Conservation (phyloP, 2,329 filamentous ascomycete genomes). For the Talaromyces funiculosus region DNA sequence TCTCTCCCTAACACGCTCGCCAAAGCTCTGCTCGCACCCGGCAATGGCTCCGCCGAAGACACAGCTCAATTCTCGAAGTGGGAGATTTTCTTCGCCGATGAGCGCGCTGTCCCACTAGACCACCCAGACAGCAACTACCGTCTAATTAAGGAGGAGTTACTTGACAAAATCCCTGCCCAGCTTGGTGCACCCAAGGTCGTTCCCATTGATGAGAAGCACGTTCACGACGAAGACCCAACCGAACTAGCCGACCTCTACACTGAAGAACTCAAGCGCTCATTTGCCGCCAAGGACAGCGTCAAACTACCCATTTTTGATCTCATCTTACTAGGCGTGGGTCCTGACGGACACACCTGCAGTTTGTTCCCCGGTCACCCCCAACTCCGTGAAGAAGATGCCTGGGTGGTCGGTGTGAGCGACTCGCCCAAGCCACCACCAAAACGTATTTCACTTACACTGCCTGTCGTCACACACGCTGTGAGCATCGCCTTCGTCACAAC, state of each 20-base stretch:
- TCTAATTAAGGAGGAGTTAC: constrained; percentile 76
- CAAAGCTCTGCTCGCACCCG: constrained; percentile 65
- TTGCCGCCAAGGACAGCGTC: constrained; percentile 88
- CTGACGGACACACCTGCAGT: constrained; percentile 95
- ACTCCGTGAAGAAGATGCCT: constrained; percentile 78
- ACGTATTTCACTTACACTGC: constrained; percentile 86
- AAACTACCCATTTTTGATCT: constrained; percentile 93
- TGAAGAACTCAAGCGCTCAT: constrained; percentile 74
- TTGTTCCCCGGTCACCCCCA: constrained; percentile 87
- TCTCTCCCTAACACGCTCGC: constrained; percentile 86
- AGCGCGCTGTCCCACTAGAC: constrained; percentile 87
- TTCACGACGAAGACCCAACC: constrained; percentile 75
- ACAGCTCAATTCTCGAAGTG: constrained; percentile 74
- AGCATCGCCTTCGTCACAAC: constrained; percentile 90
- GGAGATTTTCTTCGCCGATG: constrained; percentile 98
- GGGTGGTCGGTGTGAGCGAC: constrained; percentile 88
- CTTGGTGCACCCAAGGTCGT: constrained; percentile 66
- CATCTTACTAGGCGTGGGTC: constrained; percentile 85
- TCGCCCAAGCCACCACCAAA: constrained; percentile 89
- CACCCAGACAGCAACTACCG: constrained; percentile 92
- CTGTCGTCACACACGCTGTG: constrained; percentile 80
- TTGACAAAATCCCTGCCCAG: constrained; percentile 75
- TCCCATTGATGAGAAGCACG: constrained; percentile 64
- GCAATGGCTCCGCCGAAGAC: constrained; percentile 52
- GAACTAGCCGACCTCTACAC: constrained; percentile 94